Evolutionary conservation across 2,329 filamentous ascomycete genomes (phyloP), one percentile per base, ranked within the genome.

Genomic region (Apiospora phragmitis): DNA sequence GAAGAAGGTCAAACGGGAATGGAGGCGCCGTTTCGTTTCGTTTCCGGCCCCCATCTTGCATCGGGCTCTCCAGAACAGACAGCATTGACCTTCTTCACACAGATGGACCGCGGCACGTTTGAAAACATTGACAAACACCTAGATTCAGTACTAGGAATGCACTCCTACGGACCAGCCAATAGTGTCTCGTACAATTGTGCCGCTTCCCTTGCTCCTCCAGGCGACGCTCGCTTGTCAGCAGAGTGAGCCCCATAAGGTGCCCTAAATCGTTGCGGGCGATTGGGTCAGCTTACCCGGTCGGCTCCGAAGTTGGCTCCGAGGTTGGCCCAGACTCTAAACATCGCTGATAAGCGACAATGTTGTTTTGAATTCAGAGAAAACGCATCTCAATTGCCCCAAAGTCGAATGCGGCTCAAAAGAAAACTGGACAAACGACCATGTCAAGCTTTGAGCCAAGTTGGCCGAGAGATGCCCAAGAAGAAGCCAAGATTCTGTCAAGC

Each of bases 391-490:
- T 32, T n/a, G 8, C 3, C 11, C 21, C 32, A 38, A 6, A 21
- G 11, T 62, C 18, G 4, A 14, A n/a, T 38, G 32, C 55, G 55
- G 32, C 32, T 38, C 21, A 38, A n/a, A 62, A 32, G 55, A 8
- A 29, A 29, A 62, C 18, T 38, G 55, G 29, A 18, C 55, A 62
- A 32, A 14, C 47, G 5, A 62, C 38, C 9, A 11, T 6, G 29
- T 62, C 55, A 62, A 62, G 55, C 55, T 62, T 62, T 38, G 18
- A 62, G 55, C 55, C 55, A 62, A 62, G 55, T n/a, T 38, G 32
- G 55, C 55, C 55, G 55, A 62, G 55, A 62, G 55, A 62, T 62
- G 32, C 55, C 18, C 32, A 62, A 62, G 55, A n/a, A n/a, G 2
- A 6, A 62, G 55, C 55, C 55, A 62, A 62, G 55, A 14, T 24